Evolutionary conservation across 2,329 filamentous ascomycete genomes (phyloP).

Genomic region (Trichoderma pleuroti): DNA sequence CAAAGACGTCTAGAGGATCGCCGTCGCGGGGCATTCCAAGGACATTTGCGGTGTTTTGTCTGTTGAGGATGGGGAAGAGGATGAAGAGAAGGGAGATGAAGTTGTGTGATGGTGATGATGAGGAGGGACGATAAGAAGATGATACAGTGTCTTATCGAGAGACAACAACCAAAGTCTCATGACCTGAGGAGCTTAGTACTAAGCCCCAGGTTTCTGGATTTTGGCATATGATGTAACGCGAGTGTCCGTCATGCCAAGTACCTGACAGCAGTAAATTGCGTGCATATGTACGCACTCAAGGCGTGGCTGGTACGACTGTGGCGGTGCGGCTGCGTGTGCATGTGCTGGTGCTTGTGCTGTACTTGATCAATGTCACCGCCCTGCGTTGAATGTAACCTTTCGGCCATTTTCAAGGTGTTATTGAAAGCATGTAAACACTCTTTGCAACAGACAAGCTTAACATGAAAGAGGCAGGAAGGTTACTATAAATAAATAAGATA

Average conservation of each 20-base stretch:
- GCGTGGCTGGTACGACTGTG: background rate
- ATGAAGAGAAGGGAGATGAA: background rate
- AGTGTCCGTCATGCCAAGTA: background rate
- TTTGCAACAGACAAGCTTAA: background rate
- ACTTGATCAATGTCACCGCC: background rate
- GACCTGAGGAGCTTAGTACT: background rate
- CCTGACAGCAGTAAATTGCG: background rate
- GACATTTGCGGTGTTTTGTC: background rate
- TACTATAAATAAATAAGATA: background rate
- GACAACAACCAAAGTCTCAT: background rate
- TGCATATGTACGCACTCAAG: conserved; percentile 14
- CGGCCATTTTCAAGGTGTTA: background rate
- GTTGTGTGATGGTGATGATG: background rate
- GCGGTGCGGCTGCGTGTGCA: conserved; percentile 3
- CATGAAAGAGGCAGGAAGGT: background rate
- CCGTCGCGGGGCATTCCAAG: conserved; percentile 23
- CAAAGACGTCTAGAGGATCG: conserved; percentile 21
- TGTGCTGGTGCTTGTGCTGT: background rate
- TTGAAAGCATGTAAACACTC: background rate
- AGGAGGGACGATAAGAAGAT: background rate
- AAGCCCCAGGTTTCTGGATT: background rate
- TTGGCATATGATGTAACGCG: background rate
- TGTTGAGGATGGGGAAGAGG: background rate
- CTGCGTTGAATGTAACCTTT: background rate
- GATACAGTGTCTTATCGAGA: background rate